phyloP scores from a whole-genome alignment of 176 grass and related monocot species.

The Ensete glaucum region DNA sequence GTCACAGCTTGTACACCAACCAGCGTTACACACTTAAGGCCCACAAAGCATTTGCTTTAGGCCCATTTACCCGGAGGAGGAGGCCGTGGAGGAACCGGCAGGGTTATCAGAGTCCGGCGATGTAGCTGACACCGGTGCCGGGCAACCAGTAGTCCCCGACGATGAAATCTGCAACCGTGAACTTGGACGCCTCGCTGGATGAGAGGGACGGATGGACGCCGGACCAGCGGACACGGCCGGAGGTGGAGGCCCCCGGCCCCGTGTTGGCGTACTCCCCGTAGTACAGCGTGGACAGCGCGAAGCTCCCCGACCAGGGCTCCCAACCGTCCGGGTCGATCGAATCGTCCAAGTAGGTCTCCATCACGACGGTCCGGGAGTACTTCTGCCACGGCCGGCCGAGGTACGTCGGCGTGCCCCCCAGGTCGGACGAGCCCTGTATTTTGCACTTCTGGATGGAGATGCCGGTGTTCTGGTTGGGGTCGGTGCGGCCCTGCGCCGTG shows the following conservation, averaged over 20 bases:
- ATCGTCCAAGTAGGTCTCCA: slow-evolving; percentile 35
- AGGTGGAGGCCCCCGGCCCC: slow-evolving; percentile 23
- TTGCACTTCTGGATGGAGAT: slow-evolving; percentile 64
- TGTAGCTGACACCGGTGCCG: slow-evolving; percentile 37
- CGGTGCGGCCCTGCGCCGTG: slow-evolving; percentile 58
- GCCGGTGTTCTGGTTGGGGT: slow-evolving; percentile 70
- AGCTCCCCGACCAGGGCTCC: slow-evolving; percentile 45
- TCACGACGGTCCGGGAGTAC: slow-evolving; percentile 51
- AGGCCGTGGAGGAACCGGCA: no score
- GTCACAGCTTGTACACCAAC: no score
- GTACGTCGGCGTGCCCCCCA: slow-evolving; percentile 39
- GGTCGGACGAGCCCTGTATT: slow-evolving; percentile 31
- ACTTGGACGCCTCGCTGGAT: slow-evolving; percentile 30
- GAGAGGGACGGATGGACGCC: slow-evolving; percentile 46
- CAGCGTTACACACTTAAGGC: no score
- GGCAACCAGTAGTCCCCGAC: slow-evolving; percentile 45
- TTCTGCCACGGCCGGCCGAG: slow-evolving; percentile 67
- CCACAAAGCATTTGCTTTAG: no score
- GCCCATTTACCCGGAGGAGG: no score
- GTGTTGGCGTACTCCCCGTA: slow-evolving; percentile 74
- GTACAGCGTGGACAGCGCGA: slow-evolving; percentile 42
- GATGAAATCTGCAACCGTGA: slow-evolving; percentile 56
- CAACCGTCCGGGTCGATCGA: slow-evolving; percentile 39
- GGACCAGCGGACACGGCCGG: slow-evolving; percentile 38
- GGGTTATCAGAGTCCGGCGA: slow-evolving; percentile 31